Base-by-base conservation (phyloP, 1,139 yeast species). In the Saccharomyces hybrid region DNA sequence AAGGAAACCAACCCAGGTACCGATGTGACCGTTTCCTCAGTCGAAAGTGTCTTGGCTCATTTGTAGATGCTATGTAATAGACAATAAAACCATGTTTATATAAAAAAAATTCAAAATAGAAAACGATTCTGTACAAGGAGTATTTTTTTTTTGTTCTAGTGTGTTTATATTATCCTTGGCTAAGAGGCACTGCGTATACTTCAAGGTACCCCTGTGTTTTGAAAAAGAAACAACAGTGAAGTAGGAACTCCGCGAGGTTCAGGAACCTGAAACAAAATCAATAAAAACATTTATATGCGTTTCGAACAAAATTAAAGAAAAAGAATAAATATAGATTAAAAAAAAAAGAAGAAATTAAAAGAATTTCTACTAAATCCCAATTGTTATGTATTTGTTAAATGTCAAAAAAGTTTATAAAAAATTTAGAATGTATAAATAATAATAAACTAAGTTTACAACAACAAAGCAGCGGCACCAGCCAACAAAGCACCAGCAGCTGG, bases 11-110 rank as follows among this genome's bases (percentile, higher is more conserved):
- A 63, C 55, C 74, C 78, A 34, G 82, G 75, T 50, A 72, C 76
- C 38, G 87, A 76, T 49, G 88, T 80, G 64, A 77, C 84, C 52
- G 88, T 82, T 58, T 81, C 88, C 51, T 78, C 84, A 56, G 83
- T 80, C 52, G 82, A 80, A 38, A 81, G 82, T 54, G 77, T 85
- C 51, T 72, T 81, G 55, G 68, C 73, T 46, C 70, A 70, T 55
- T 64, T 73, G 58, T 71, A 63, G 61, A 47, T 49, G 28, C 51
- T 49, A 42, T 38, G 14, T 42, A 27, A 23, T 31, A 19, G 14
- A 23, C 19, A 16, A 26, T 14, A 16, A 31, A 46, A 27, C 46
- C 29, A 44, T 29, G 28, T 41, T 16, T 44, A 41, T 16, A 25
- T 34, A 53, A 44, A 44, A 44, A 48, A 26, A 27, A 23, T 23